Evolutionary conservation across 2,329 filamentous ascomycete genomes (phyloP).

Genomic region (Pseudopyricularia javanii): DNA sequence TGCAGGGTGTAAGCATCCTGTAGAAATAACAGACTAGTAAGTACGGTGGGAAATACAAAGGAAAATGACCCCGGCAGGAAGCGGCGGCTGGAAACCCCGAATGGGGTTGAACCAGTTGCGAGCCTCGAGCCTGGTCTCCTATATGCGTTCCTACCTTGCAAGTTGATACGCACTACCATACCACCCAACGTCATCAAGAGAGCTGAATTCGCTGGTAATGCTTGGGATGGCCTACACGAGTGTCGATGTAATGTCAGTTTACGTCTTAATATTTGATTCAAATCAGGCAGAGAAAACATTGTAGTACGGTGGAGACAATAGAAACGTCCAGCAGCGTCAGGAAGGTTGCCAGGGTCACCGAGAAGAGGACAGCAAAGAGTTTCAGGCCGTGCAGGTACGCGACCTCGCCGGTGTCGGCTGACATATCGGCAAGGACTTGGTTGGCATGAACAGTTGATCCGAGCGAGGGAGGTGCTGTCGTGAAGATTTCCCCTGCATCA

Average conservation of each 20-base stretch:
- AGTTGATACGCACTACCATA: conserved; percentile 10
- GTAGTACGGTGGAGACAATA: conserved; percentile 8
- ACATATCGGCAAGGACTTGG: not conserved
- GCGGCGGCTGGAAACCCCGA: not conserved
- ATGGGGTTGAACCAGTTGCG: too few species aligned
- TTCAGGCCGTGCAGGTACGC: conserved; percentile 5
- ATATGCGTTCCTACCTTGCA: not conserved
- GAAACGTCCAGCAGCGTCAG: conserved; percentile 10
- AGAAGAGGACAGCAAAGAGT: conserved; percentile 4
- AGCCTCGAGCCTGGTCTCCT: too few species aligned
- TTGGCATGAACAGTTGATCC: not conserved
- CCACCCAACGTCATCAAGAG: conserved; percentile 9
- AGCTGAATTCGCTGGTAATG: conserved; percentile 10
- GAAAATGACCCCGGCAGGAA: not conserved
- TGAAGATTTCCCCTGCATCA: not conserved
- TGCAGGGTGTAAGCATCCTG: conserved; percentile 8
- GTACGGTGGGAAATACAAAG: not conserved
- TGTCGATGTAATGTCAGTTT: not conserved
- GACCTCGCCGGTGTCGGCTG: not conserved
- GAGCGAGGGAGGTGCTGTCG: not conserved
- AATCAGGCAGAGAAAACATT: not conserved
- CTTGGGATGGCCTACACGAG: conserved; percentile 9
- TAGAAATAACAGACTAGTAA: not conserved
- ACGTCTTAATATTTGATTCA: too few species aligned
- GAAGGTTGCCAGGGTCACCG: conserved; percentile 7